phyloP scores from a whole-genome alignment of 83 land plant species.

The Larix sibirica region DNA sequence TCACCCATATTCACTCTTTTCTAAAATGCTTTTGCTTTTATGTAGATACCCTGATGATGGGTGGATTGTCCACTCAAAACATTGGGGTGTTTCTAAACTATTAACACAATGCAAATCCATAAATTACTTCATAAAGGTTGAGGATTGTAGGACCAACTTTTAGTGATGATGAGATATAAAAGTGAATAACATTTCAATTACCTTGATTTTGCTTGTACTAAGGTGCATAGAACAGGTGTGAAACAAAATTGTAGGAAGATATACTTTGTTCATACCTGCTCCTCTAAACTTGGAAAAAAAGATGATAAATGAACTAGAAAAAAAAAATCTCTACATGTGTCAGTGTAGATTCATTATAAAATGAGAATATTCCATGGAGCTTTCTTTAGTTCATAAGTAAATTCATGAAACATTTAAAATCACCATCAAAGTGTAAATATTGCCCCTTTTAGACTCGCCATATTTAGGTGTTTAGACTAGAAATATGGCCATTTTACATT shows the following conservation, averaged over 20 bases:
- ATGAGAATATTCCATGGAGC: background rate
- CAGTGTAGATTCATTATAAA: background rate
- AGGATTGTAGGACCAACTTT: too few species aligned
- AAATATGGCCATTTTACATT: background rate
- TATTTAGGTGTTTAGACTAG: background rate
- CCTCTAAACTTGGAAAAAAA: background rate
- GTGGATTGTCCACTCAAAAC: too few species aligned
- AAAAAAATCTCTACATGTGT: background rate
- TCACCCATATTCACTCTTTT: too few species aligned
- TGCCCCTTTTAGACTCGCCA: background rate
- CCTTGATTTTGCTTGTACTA: background rate
- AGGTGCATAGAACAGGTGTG: background rate
- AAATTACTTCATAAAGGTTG: too few species aligned
- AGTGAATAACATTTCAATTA: background rate
- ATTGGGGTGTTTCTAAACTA: too few species aligned
- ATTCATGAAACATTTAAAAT: background rate
- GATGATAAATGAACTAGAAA: background rate
- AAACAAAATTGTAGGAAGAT: background rate
- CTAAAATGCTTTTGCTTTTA: too few species aligned
- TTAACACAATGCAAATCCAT: too few species aligned
- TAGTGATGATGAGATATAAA: background rate
- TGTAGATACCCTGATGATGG: too few species aligned
- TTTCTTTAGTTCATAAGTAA: background rate
- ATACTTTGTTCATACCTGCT: background rate
- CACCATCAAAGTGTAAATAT: background rate